A percentile compares a stretch with the other conserved stretches of the same genome.
Conservation (phyloP, 495 filamentous ascomycete species). For the Immersiella caudata region DNA sequence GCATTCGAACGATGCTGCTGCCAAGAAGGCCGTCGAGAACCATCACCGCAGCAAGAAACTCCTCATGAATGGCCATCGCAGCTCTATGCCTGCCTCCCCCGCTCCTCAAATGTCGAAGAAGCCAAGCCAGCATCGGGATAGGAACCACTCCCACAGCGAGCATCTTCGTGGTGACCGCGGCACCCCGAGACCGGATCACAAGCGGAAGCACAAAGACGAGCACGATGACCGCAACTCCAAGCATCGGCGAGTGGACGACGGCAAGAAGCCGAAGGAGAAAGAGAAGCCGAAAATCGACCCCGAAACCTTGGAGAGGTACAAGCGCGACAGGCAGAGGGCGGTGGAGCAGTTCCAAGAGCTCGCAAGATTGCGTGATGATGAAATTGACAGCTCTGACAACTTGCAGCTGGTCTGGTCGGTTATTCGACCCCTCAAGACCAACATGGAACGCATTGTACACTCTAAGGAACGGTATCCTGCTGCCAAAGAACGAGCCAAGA, state of each 20-base stretch:
- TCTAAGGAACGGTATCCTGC: slow-evolving; percentile 47
- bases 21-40: slow-evolving; percentile 82
- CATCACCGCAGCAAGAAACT: slow-evolving; percentile 88
- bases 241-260: slow-evolving; percentile 38
- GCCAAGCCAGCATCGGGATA: slow-evolving; percentile 43
- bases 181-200: slow-evolving; percentile 47
- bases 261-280: slow-evolving; percentile 38
- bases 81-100: slow-evolving; percentile 62
- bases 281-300: slow-evolving; percentile 40
- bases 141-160: slow-evolving; percentile 46
- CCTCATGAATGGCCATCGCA: slow-evolving; percentile 53
- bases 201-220: slow-evolving; percentile 48
- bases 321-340: slow-evolving; percentile 37
- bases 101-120: slow-evolving; percentile 53
- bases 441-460: slow-evolving; percentile 48
- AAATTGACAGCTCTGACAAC: slow-evolving; percentile 39
- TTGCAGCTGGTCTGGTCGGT: slow-evolving; percentile 46
- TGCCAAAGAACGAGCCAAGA: slow-evolving; percentile 49
- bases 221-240: slow-evolving; percentile 41
- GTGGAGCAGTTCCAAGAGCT: slow-evolving; percentile 41
- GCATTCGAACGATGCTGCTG: slow-evolving; percentile 67
- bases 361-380: slow-evolving; percentile 34
- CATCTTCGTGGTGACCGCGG: slow-evolving; percentile 53
- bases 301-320: slow-evolving; percentile 39
- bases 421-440: slow-evolving; percentile 47